Evolutionary conservation across 2,329 filamentous ascomycete species (phyloP).

Genomic region (Beauveria asiatica): DNA sequence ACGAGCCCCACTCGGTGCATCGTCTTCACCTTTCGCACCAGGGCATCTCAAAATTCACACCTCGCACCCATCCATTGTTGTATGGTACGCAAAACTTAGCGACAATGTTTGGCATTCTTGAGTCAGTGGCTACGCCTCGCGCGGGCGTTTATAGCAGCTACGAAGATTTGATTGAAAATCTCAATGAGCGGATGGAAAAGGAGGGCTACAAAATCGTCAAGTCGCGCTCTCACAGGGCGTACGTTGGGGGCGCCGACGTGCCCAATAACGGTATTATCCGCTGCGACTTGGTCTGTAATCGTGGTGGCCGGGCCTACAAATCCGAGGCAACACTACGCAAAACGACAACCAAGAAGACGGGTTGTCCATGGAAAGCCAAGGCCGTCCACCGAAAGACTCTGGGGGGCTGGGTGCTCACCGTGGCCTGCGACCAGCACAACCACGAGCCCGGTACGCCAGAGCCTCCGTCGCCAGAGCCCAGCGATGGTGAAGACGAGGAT

Average conservation of each 20-base stretch:
- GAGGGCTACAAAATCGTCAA: constrained; percentile 40
- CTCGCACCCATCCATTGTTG: constrained; percentile 11
- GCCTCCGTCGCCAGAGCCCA: constrained; percentile 26
- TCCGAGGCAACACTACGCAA: constrained; percentile 37
- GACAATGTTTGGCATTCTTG: constrained; percentile 36
- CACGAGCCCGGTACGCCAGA: constrained; percentile 37
- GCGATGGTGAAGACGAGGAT: constrained; percentile 26
- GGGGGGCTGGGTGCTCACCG: constrained; percentile 36
- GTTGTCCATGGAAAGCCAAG: constrained; percentile 38
- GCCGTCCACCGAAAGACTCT: constrained; percentile 35
- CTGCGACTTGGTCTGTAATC: constrained; percentile 37
- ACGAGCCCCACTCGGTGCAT: background rate
- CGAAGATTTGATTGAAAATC: constrained; percentile 32
- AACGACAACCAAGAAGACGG: constrained; percentile 37
- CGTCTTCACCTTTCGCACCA: background rate
- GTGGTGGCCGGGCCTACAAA: constrained; percentile 35
- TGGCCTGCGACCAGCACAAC: constrained; percentile 36
- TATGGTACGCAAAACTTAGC: constrained; percentile 20
- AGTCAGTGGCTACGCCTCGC: constrained; percentile 29
- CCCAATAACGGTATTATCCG: constrained; percentile 35
- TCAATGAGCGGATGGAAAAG: constrained; percentile 33
- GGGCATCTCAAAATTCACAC: background rate
- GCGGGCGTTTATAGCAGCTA: constrained; percentile 30
- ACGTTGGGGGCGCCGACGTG: constrained; percentile 31
- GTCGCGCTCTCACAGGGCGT: constrained; percentile 33